Evolutionary conservation across 495 filamentous ascomycete genomes (phyloP).

Genomic region (Coniosporium apollinis): DNA sequence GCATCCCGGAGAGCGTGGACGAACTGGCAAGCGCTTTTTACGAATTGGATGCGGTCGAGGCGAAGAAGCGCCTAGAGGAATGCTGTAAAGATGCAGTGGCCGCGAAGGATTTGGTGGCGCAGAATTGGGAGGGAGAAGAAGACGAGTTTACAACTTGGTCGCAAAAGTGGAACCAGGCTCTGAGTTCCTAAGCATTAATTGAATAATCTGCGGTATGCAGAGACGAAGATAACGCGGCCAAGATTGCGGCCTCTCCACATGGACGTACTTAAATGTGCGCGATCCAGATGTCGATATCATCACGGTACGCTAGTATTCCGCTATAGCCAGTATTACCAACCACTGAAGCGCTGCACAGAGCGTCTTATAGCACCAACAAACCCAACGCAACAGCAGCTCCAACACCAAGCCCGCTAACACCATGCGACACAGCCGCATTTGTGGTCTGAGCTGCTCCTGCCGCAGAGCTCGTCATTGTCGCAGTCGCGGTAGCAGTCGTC

Average conservation of each 20-base stretch:
- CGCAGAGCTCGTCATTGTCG: not conserved
- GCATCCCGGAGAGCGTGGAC: conserved; percentile 29
- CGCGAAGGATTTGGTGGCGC: conserved; percentile 8
- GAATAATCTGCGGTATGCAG: no score
- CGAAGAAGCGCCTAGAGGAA: conserved; percentile 11
- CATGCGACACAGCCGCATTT: not conserved
- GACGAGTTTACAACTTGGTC: conserved; percentile 24
- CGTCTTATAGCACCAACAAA: conserved; percentile 4
- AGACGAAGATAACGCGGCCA: no score
- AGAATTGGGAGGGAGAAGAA: conserved; percentile 17
- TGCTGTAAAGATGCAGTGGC: conserved; percentile 14
- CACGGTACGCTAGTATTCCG: not conserved
- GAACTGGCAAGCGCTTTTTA: conserved; percentile 33
- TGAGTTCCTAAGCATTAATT: no score
- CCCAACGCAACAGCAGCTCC: conserved; percentile 7
- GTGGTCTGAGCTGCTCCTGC: conserved; percentile 4
- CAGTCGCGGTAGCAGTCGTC: conserved; percentile 4
- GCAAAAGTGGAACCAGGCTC: conserved; percentile 16
- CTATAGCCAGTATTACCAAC: conserved; percentile 7
- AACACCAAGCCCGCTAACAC: not conserved
- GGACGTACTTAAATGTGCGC: no score
- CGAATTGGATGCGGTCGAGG: conserved; percentile 30
- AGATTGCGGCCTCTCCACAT: no score
- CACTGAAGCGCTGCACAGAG: conserved; percentile 9
- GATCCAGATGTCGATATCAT: not conserved